These are phyloP conservation scores for Alternaria novae-zelandiae DNA, from an alignment of 2,329 filamentous ascomycete genomes.

Conservation along the genomic window DNA sequence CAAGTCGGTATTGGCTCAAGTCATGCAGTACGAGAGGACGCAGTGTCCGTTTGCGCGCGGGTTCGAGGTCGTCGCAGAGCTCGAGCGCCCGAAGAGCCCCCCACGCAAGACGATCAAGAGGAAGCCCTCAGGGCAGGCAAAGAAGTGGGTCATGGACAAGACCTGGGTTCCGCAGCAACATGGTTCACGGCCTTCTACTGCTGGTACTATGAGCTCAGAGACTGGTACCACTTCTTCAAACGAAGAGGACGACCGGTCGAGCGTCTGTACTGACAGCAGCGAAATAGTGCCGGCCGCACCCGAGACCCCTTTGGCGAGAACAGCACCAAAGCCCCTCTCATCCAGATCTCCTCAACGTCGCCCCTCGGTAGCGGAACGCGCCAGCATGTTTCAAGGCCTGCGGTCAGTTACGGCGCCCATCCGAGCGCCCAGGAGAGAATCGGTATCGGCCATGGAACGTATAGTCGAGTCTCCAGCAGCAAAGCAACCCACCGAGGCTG, in stretches of 20 bases:
- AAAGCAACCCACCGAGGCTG: slow-evolving; percentile 5
- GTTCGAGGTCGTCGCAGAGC: slow-evolving; percentile 76
- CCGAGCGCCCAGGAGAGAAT: slow-evolving; percentile 7
- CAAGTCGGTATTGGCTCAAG: slow-evolving; percentile 71
- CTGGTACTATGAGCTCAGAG: slow-evolving; percentile 38
- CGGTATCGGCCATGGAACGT: slow-evolving; percentile 25
- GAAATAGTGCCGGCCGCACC: slow-evolving; percentile 34
- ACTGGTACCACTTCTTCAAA: slow-evolving; percentile 38
- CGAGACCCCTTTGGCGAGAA: slow-evolving; percentile 22
- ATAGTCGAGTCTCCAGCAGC: slow-evolving; percentile 26
- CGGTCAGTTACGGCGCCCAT: slow-evolving; percentile 39
- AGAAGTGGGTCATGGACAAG: slow-evolving; percentile 57
- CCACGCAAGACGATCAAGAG: slow-evolving; percentile 58
- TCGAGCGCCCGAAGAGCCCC: slow-evolving; percentile 70
- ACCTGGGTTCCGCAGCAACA: slow-evolving; percentile 57
- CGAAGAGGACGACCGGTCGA: slow-evolving; percentile 46
- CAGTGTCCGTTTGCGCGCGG: slow-evolving; percentile 81
- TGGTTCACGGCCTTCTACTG: slow-evolving; percentile 37
- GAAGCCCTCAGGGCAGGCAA: slow-evolving; percentile 60
- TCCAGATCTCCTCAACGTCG: slow-evolving; percentile 18
- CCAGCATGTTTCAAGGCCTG: slow-evolving; percentile 37
- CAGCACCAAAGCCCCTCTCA: slow-evolving; percentile 16
- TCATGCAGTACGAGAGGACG: slow-evolving; percentile 87
- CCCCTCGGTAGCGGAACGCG: slow-evolving; percentile 40
- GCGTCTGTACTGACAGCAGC: slow-evolving; percentile 39